Evolutionary conservation across 1,139 yeast species (phyloP).

Genomic region (Sugiyamaella japonica): DNA sequence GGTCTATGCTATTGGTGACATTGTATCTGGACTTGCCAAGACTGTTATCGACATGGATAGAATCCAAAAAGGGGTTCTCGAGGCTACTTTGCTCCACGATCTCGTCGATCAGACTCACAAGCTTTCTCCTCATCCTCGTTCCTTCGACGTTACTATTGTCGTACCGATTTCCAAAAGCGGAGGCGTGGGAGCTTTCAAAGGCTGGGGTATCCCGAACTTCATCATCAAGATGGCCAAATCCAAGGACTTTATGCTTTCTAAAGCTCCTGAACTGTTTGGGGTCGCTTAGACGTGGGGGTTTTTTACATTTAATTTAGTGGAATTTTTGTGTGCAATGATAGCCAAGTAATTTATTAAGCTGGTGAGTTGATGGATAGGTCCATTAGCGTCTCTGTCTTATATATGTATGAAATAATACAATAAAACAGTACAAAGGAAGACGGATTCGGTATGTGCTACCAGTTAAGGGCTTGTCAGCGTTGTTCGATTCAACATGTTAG

Average conservation of each 20-base stretch:
- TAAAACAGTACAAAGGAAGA: too few relatives aligned
- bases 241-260: conserved; percentile 26
- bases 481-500: too few relatives aligned
- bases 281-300: not conserved
- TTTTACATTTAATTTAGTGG: not conserved
- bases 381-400: too few relatives aligned
- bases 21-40: conserved; percentile 21
- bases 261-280: conserved; percentile 18
- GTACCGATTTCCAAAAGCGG: conserved; percentile 29
- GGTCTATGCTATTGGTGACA: conserved; percentile 36
- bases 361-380: too few relatives aligned
- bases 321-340: not conserved
- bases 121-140: conserved; percentile 17
- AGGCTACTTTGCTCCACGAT: conserved; percentile 26
- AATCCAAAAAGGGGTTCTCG: conserved; percentile 21
- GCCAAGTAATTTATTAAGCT: too few relatives aligned
- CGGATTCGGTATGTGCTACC: too few relatives aligned
- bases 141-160: conserved; percentile 16
- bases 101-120: conserved; percentile 9
- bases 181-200: conserved; percentile 29
- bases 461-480: too few relatives aligned
- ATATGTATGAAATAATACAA: too few relatives aligned
- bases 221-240: conserved; percentile 25
- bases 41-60: conserved; percentile 27
- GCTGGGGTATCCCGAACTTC: conserved; percentile 30